Base-by-base conservation (phyloP, 2,329 filamentous ascomycete species). In the Rhynchosporium agropyri region DNA sequence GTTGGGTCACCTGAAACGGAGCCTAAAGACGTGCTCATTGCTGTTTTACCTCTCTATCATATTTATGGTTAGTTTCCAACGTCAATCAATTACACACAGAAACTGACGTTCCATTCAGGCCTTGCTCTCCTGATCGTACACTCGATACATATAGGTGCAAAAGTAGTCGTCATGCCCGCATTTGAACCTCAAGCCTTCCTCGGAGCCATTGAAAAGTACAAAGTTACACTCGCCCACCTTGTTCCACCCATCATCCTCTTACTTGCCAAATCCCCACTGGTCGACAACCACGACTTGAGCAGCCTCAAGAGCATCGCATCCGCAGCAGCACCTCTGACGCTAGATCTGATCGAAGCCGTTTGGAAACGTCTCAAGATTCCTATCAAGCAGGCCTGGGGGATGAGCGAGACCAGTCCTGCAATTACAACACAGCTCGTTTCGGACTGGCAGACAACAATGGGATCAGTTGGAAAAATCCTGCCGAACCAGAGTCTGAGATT, bases 361-460 rank as follows among this genome's bases (percentile, higher is more conserved):
- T 89, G 90, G 79, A 77, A 84, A 31, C 84, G 92, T 12, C 84
- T 94, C 62, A 84, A 85, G 57, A 80, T 94, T 33, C 87, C 88
- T 4, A 85, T 96, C 67, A 96, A 96, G 80, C 92, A 97, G 76
- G 92, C 90, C 20, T 97, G 96, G 73, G 93, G 92, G 0, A 81
- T 97, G 13, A 91, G 87, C 8, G 93, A 97, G 78, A 94, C 91
- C n/a, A 88, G 88, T 40, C 92, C 92, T 0, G 88, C 85, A 1
- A 89, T 90, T 0, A 87, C 90, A 69, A 84, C 50, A 42, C 49
- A 58, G 51, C 53, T 26, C n/a, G 20, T 49, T 6, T 13, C 60
- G 29, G 61, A 63, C 4, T 66, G 64, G 63, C n/a, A 61, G 28
- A 31, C 5, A 12, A 96, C 91, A 89, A 87, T 92, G 68, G 92